Percentiles rank a stretch among this genome's conserved stretches.
phyloP scores from a whole-genome alignment of 1,284 basidiomycete genomes.

The Entoloma clypeatum region DNA sequence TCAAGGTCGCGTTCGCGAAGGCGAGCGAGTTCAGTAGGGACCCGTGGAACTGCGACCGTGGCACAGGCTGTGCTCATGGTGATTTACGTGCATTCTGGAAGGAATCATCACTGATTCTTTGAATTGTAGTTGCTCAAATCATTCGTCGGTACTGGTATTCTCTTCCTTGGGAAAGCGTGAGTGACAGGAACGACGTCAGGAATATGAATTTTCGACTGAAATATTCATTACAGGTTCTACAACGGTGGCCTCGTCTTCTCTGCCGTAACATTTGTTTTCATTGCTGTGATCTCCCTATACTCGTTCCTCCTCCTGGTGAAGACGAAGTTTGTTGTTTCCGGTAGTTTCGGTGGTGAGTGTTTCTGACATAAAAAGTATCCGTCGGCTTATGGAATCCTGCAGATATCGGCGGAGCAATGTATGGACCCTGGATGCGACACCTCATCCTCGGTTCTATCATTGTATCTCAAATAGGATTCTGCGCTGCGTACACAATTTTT shows the following conservation, averaged over 20 bases:
- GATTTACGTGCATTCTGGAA: constrained; percentile 21
- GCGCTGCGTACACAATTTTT: constrained; percentile 92
- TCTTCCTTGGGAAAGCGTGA: constrained; percentile 93
- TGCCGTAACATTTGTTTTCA: constrained; percentile 68
- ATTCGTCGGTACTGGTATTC: constrained; percentile 94
- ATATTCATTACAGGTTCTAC: constrained; percentile 63
- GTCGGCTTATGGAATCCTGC: too few relatives aligned
- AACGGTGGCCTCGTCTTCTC: constrained; percentile 97
- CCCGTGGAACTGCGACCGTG: constrained; percentile 80
- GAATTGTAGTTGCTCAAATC: constrained; percentile 79
- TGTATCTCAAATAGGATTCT: constrained; percentile 89
- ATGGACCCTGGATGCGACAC: constrained; percentile 91
- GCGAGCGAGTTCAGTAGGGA: constrained; percentile 48
- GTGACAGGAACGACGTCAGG: constrained; percentile 24
- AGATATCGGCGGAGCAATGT: constrained; percentile 94
- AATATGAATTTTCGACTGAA: background rate
- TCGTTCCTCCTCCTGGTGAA: constrained; percentile 92
- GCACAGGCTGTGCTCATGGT: constrained; percentile 91
- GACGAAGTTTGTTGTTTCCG: constrained; percentile 86
- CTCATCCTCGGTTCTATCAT: constrained; percentile 87
- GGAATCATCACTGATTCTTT: constrained; percentile 4
- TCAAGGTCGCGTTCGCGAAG: constrained; percentile 53
- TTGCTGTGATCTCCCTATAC: constrained; percentile 88
- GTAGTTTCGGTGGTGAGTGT: constrained; percentile 83
- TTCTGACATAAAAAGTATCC: too few relatives aligned